Percentiles rank a stretch among this genome's conserved stretches.
Conservation (phyloP, 78 protist genomes). For the Creolimax fragrantissima region DNA sequence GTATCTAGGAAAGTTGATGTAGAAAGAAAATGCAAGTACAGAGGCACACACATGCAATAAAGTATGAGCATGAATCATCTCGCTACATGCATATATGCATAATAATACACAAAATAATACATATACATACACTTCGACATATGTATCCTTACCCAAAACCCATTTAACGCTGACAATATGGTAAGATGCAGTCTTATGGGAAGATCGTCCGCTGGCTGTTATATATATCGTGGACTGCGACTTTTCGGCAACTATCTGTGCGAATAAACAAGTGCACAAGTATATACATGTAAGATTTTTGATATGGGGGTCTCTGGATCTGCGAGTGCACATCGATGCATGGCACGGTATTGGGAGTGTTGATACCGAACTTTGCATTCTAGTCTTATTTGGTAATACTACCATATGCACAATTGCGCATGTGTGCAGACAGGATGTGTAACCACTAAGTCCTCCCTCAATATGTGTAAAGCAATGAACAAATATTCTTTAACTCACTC, state of each 20-base stretch:
- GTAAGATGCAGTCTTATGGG: not conserved
- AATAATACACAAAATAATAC: not conserved
- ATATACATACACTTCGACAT: not conserved
- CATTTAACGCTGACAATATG: not conserved
- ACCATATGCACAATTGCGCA: not conserved
- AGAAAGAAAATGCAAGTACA: not conserved
- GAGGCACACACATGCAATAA: not conserved
- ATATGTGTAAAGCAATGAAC: not conserved
- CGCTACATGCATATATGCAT: not conserved
- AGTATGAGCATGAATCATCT: too few species aligned
- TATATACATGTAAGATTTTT: not conserved
- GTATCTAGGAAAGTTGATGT: too few species aligned
- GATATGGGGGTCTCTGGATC: too few species aligned
- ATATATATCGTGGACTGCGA: not conserved
- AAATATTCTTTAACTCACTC: not conserved
- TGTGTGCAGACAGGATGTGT: not conserved
- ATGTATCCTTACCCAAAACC: not conserved
- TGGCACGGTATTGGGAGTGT: not conserved
- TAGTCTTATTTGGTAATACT: not conserved
- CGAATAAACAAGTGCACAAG: not conserved
- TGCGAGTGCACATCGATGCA: not conserved
- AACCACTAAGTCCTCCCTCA: too few species aligned
- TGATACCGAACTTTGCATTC: not conserved
- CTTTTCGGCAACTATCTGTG: not conserved
- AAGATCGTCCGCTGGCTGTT: not conserved